Conservation (phyloP, 805 yeast genomes). For the Jamesozyma spencerorum region DNA sequence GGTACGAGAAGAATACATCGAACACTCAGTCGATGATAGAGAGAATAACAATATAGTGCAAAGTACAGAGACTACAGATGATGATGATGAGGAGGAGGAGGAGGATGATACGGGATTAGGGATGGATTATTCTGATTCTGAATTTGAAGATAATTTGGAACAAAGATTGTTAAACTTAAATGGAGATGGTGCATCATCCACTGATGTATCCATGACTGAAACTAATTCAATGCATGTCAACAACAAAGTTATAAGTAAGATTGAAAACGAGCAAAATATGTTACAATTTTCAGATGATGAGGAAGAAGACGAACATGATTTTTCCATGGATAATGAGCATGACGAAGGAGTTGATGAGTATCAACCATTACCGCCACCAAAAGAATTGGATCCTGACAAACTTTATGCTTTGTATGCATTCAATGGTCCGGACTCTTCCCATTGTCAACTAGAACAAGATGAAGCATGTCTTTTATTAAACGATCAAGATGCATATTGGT, state of each 20-base stretch:
- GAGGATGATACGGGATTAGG: background rate
- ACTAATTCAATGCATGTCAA: background rate
- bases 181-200: constrained; percentile 4
- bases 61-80: background rate
- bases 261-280: constrained; percentile 1
- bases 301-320: constrained; percentile 18
- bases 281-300: constrained; percentile 7
- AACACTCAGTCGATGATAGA: background rate
- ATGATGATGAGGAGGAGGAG: background rate
- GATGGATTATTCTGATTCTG: constrained; percentile 29
- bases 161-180: constrained; percentile 21
- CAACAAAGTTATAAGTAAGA: background rate
- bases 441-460: constrained; percentile 68
- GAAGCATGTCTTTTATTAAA: constrained; percentile 75
- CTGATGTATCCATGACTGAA: background rate
- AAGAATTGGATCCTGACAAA: constrained; percentile 71
- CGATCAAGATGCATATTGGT: constrained; percentile 93
- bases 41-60: background rate
- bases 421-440: constrained; percentile 87
- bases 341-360: constrained; percentile 35
- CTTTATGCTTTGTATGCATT: constrained; percentile 83
- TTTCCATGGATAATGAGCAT: constrained; percentile 8
- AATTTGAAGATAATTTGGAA: constrained; percentile 30
- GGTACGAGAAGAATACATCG: background rate
- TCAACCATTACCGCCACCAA: constrained; percentile 50